Evolutionary conservation across 192 early-diverging fungal species (phyloP).

Genomic region (Backusella luteola): DNA sequence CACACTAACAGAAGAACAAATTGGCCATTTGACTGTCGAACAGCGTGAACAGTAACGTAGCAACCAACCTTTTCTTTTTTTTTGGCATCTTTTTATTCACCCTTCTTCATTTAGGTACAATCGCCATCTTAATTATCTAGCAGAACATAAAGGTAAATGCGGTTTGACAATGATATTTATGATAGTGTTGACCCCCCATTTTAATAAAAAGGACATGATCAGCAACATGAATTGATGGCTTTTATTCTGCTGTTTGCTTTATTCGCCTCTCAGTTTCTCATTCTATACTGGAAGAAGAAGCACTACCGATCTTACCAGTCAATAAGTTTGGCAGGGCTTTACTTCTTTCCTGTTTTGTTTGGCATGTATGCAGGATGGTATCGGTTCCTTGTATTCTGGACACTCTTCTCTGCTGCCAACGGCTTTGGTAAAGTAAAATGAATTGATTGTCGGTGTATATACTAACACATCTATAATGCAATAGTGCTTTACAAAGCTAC

Average conservation of each 20-base stretch:
- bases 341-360: conserved; percentile 39
- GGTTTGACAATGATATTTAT: background rate
- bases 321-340: conserved; percentile 50
- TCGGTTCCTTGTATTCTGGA: conserved; percentile 33
- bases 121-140: conserved; percentile 1
- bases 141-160: conserved; percentile 12
- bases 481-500: conserved; percentile 54
- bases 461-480: too few species aligned
- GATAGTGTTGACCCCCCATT: background rate
- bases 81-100: background rate
- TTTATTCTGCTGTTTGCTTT: conserved; percentile 53
- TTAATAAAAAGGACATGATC: conserved; percentile 44
- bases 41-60: background rate
- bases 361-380: conserved; percentile 35
- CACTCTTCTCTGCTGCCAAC: conserved; percentile 30
- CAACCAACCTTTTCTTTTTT: background rate
- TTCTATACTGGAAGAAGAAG: conserved; percentile 60
- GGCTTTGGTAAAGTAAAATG: conserved; percentile 26
- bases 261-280: conserved; percentile 56
- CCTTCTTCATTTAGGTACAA: background rate
- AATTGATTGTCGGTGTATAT: too few species aligned
- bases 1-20: conserved; percentile 6
- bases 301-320: conserved; percentile 57
- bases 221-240: conserved; percentile 54
- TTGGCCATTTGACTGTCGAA: background rate